Conservation (phyloP, 2,329 filamentous ascomycete species). For the Podosphaera xanthii region DNA sequence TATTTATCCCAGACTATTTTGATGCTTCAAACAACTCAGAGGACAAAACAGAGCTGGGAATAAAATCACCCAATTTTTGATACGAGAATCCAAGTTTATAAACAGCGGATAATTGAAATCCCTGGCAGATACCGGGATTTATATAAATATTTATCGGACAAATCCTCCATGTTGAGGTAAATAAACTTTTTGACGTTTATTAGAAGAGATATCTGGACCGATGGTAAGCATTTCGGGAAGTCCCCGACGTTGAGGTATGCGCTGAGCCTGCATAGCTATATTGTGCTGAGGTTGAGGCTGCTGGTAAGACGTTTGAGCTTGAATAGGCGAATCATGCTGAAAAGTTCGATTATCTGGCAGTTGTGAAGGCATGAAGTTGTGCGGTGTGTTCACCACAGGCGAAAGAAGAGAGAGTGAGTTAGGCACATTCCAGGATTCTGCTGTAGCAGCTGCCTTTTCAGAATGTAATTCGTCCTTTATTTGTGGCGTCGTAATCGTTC, state of each 20-base stretch:
- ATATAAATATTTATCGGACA: conserved; percentile 6
- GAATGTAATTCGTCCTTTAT: conserved; percentile 16
- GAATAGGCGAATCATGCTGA: conserved; percentile 8
- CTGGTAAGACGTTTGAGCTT: background rate
- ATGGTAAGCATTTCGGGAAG: conserved; percentile 14
- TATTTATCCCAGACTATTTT: too few relatives aligned
- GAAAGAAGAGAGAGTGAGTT: conserved; percentile 13
- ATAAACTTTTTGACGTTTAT: conserved; percentile 16
- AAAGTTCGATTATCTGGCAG: conserved; percentile 13
- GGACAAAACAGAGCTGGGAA: too few relatives aligned
- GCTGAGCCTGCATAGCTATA: conserved; percentile 8
- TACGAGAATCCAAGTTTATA: too few relatives aligned
- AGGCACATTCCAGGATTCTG: conserved; percentile 15
- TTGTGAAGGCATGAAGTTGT: conserved; percentile 10
- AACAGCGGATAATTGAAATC: too few relatives aligned
- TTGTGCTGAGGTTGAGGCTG: conserved; percentile 8
- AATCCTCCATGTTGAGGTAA: conserved; percentile 8
- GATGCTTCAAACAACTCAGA: too few relatives aligned
- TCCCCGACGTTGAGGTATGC: conserved; percentile 12
- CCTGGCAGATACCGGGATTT: too few relatives aligned
- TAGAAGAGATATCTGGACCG: conserved; percentile 10
- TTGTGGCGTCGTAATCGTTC: conserved; percentile 11
- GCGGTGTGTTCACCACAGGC: conserved; percentile 10
- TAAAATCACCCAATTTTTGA: too few relatives aligned
- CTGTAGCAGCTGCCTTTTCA: conserved; percentile 15